These are phyloP conservation scores for Diophrys appendiculata DNA, from an alignment of 73 alveolate genomes.

Conservation along the genomic window DNA sequence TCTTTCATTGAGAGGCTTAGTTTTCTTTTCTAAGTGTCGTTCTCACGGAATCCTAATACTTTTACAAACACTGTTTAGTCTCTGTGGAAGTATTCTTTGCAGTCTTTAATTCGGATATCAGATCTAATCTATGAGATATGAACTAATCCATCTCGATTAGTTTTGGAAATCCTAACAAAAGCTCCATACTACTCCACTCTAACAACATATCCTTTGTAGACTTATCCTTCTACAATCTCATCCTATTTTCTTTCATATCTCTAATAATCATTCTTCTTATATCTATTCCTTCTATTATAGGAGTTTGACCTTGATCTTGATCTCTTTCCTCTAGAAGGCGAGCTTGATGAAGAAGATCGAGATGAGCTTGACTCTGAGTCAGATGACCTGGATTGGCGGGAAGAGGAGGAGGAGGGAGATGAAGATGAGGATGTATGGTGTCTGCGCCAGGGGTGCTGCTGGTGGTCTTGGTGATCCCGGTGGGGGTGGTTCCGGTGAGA, in stretches of 20 bases:
- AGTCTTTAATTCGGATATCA: slow-evolving; percentile 64
- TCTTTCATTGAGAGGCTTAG: slow-evolving; percentile 92
- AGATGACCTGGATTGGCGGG: slow-evolving; percentile 1
- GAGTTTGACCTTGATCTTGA: slow-evolving; percentile 37
- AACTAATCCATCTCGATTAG: slow-evolving; percentile 87
- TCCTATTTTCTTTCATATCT: slow-evolving; percentile 12
- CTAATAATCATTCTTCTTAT: slow-evolving; percentile 11
- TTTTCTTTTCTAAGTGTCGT: slow-evolving; percentile 67
- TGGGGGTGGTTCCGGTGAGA: background rate
- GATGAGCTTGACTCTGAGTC: slow-evolving; percentile 12
- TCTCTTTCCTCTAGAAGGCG: slow-evolving; percentile 3
- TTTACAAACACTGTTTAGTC: slow-evolving; percentile 82
- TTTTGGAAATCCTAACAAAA: slow-evolving; percentile 54
- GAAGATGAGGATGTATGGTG: background rate
- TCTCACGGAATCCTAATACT: slow-evolving; percentile 76
- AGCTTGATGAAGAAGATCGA: slow-evolving; percentile 7
- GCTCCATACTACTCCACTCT: slow-evolving; percentile 90
- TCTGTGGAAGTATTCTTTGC: slow-evolving; percentile 73
- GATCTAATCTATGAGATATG: slow-evolving; percentile 81
- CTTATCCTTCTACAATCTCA: slow-evolving; percentile 53
- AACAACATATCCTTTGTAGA: slow-evolving; percentile 82
- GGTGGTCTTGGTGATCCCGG: background rate
- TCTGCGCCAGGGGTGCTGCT: background rate
- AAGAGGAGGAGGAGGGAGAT: background rate
- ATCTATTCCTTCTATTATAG: slow-evolving; percentile 12